Base-by-base conservation (phyloP, 2,329 filamentous ascomycete genomes). In the Aspergillus latus region DNA sequence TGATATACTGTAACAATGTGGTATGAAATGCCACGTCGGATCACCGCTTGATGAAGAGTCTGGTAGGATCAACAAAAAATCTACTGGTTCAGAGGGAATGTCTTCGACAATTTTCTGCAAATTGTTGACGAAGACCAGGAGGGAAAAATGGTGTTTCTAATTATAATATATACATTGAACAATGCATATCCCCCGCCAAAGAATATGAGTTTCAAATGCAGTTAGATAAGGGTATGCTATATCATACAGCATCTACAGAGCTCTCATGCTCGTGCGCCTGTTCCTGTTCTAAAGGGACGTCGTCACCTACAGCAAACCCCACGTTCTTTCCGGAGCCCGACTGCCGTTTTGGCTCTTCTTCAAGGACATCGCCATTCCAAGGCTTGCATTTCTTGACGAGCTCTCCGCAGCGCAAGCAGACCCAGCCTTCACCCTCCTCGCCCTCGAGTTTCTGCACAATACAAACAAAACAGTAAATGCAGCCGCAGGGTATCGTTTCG, bases 401-500 rank as follows among this genome's bases (percentile, higher is more conserved):
- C 68, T 90, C 88, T 15, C 92, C 92, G 68, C 94, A 99, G 16
- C 94, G 84, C 46, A 99, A 77, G 75, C 94, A 99, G 9, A 85
- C 83, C 91, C 92, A 97, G 2, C 93, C 93, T 68, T 97, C 91
- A 32, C 93, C 94, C 71, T 97, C 93, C 74, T 97, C 93, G 4
- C 88, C 85, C 73, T 97, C 93, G 43, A 99, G 82, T 58, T 90
- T 85, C 56, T 92, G 90, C 2, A 92, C 91, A n/a, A 97, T 76
- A 68, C 94, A 99, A 15, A 96, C 90, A 70, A 95, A 99, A 74
- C 94, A 99, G 76, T 97, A 99, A 57, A 97, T 82, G 72, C 92
- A 96, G 0, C 89, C 89, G 67, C 94, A 99, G 0, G 91, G 88
- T 2, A 92, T 84, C 0, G 92, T 85, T 75, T 96, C 91, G 71